phyloP scores from a whole-genome alignment of 2,329 filamentous ascomycete species.

The Helotiales sp. region DNA sequence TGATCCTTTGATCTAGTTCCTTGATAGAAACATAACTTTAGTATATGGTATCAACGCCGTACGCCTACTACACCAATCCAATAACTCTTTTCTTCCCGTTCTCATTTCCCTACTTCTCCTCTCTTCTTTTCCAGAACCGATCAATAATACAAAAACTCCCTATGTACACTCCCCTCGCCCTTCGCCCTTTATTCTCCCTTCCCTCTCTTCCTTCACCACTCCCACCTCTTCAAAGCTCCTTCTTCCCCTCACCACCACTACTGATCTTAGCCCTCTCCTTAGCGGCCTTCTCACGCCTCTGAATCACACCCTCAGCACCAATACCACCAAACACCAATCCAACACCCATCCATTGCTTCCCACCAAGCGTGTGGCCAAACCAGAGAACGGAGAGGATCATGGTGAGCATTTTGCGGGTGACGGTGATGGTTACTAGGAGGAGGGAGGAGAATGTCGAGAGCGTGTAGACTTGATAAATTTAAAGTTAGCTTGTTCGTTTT shows the following conservation, averaged over 20 bases:
- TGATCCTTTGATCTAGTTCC: too few species aligned
- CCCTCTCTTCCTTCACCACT: background rate
- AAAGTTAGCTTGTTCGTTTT: conserved; percentile 5
- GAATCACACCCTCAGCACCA: conserved; percentile 83
- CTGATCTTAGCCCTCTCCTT: conserved; percentile 55
- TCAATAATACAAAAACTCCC: background rate
- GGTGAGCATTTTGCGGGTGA: conserved; percentile 98
- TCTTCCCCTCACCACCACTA: conserved; percentile 23
- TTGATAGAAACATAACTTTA: too few species aligned
- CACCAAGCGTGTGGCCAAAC: conserved; percentile 83
- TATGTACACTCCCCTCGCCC: background rate
- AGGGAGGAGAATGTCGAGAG: conserved; percentile 89
- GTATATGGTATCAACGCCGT: background rate
- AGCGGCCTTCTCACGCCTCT: conserved; percentile 76
- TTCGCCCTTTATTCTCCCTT: background rate
- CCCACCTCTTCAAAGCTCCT: conserved; percentile 22
- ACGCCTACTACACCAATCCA: background rate
- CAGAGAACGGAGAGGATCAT: conserved; percentile 96
- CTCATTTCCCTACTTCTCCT: background rate
- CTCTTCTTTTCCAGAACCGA: background rate
- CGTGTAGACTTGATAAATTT: conserved; percentile 70
- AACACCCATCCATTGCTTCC: conserved; percentile 94
- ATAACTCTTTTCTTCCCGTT: too few species aligned
- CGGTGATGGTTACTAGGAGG: conserved; percentile 91
- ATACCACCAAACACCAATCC: conserved; percentile 93